These are phyloP conservation scores for Trichoderma oligosporum DNA, from an alignment of 2,329 filamentous ascomycete species.

Conservation along the genomic window DNA sequence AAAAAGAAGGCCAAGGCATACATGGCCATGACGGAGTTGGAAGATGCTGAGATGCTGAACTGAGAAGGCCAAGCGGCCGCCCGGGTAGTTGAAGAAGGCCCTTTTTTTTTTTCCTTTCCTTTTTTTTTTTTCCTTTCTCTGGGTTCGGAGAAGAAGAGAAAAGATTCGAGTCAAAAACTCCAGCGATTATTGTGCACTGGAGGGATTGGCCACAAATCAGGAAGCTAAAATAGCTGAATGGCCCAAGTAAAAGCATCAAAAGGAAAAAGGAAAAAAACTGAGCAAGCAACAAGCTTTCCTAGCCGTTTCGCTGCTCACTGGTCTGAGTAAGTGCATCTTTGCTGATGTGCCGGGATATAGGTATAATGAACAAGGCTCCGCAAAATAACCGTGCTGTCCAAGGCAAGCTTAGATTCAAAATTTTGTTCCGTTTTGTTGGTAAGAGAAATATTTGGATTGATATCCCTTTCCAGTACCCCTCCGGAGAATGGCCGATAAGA, in stretches of 20 bases:
- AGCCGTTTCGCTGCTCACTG: background rate
- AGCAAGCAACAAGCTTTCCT: conserved; percentile 2
- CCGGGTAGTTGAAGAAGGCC: background rate
- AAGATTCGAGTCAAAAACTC: background rate
- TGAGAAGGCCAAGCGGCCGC: background rate
- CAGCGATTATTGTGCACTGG: background rate
- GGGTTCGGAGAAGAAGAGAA: background rate
- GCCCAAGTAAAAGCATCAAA: conserved; percentile 4
- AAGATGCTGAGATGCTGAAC: background rate
- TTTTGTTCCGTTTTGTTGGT: background rate
- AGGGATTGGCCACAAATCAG: conserved; percentile 3
- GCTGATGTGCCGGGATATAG: background rate
- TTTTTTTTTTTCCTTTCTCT: background rate
- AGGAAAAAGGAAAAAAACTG: no score
- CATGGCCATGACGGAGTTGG: conserved; percentile 11
- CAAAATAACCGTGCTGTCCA: conserved; percentile 14
- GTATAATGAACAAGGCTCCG: conserved; percentile 10
- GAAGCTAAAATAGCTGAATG: background rate
- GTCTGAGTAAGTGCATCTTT: background rate
- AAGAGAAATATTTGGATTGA: conserved; percentile 8
- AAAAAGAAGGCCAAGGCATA: conserved; percentile 5
- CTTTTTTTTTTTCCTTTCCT: background rate
- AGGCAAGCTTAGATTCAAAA: background rate
- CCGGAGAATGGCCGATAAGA: background rate
- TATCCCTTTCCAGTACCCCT: conserved; percentile 4